Evolutionary conservation across 2,329 filamentous ascomycete species (phyloP).

Genomic region (Xylaria multiplex): DNA sequence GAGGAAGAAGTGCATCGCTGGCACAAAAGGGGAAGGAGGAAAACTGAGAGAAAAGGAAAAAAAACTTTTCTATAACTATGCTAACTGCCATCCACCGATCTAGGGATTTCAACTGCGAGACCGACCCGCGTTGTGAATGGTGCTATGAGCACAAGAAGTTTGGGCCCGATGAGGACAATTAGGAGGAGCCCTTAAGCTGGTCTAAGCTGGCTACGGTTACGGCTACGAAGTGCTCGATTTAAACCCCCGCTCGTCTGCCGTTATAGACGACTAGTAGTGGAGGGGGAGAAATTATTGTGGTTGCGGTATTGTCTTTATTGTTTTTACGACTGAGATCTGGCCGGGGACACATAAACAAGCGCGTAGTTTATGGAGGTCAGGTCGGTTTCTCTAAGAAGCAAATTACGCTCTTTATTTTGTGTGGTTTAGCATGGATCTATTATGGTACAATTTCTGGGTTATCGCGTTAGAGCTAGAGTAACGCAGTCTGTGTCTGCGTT

Average conservation of each 20-base stretch:
- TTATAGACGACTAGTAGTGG: neutral
- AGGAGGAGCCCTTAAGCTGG: neutral
- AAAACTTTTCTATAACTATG: neutral
- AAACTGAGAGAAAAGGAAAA: too few species aligned
- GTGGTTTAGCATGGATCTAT: slow-evolving; percentile 5
- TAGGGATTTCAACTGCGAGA: slow-evolving; percentile 46
- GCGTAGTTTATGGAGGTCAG: neutral
- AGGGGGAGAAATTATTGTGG: neutral
- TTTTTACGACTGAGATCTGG: too few species aligned
- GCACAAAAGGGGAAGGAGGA: too few species aligned
- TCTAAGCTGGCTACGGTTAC: neutral
- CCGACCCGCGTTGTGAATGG: slow-evolving; percentile 46
- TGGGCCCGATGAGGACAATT: neutral
- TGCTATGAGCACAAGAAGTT: slow-evolving; percentile 41
- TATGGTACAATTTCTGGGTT: slow-evolving; percentile 24
- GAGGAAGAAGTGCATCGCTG: too few species aligned
- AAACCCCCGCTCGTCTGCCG: neutral
- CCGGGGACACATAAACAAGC: neutral
- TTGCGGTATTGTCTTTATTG: neutral
- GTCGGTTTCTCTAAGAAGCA: neutral
- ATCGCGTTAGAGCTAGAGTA: neutral
- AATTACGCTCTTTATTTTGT: neutral
- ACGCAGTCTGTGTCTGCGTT: neutral
- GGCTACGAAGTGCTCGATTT: neutral
- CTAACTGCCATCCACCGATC: neutral